These are phyloP conservation scores for Pythium apleroticum DNA, from an alignment of 352 stramenopile genomes.

Conservation along the genomic window DNA sequence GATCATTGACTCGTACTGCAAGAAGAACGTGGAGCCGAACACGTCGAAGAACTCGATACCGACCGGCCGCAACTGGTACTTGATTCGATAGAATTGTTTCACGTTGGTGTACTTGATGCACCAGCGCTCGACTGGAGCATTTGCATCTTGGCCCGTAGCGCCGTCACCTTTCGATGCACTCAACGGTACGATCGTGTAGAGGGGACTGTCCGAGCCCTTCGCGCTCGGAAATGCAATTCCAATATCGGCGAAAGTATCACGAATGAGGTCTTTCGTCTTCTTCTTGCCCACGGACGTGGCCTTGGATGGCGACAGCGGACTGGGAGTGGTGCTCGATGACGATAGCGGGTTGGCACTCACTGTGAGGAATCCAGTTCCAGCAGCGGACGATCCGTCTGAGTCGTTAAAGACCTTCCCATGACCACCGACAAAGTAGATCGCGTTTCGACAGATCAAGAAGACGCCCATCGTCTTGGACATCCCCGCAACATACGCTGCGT, in stretches of 20 bases:
- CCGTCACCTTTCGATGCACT: not conserved
- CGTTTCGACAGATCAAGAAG: slow-evolving; percentile 47
- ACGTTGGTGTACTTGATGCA: slow-evolving; percentile 62
- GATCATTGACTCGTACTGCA: slow-evolving; percentile 54
- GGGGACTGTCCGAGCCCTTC: slow-evolving; percentile 34
- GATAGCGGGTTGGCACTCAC: not conserved
- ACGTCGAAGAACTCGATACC: slow-evolving; percentile 79
- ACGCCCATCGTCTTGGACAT: slow-evolving; percentile 62
- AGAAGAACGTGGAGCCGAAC: slow-evolving; percentile 66
- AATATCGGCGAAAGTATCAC: slow-evolving; percentile 52
- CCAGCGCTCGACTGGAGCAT: slow-evolving; percentile 36
- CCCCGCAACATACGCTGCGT: slow-evolving; percentile 52
- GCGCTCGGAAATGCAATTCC: slow-evolving; percentile 41
- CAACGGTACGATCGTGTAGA: slow-evolving; percentile 47
- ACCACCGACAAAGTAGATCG: slow-evolving; percentile 70
- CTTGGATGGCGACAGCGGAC: slow-evolving; percentile 28
- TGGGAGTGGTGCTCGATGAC: not conserved
- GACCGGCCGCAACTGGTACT: slow-evolving; percentile 75
- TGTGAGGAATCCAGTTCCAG: not conserved
- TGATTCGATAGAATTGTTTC: slow-evolving; percentile 78
- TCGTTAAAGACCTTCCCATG: slow-evolving; percentile 53
- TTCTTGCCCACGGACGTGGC: slow-evolving; percentile 31
- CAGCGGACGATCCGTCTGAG: slow-evolving; percentile 1
- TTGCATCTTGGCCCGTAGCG: not conserved
- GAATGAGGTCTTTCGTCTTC: slow-evolving; percentile 52